phyloP scores from a whole-genome alignment of 2,329 filamentous ascomycete species.

The Pseudogymnoascus sp. region DNA sequence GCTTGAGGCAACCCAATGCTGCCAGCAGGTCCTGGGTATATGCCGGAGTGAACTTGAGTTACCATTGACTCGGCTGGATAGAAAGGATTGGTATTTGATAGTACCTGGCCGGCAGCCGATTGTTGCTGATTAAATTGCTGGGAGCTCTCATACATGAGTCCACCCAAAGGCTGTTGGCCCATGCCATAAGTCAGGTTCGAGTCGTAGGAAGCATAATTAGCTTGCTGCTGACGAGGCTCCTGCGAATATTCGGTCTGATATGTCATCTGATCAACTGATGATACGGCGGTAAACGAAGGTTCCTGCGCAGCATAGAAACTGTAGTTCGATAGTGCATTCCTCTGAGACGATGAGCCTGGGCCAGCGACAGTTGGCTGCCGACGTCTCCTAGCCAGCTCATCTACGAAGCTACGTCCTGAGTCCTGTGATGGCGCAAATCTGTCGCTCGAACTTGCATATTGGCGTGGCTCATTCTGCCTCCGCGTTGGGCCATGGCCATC shows the following conservation, averaged over 20 bases:
- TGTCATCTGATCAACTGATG: conserved; percentile 1
- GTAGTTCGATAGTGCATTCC: background rate
- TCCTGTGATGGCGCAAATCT: background rate
- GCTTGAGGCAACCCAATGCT: background rate
- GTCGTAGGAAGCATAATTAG: background rate
- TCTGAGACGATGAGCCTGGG: background rate
- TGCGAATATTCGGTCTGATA: background rate
- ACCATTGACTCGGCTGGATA: background rate
- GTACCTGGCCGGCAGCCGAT: background rate
- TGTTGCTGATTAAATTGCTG: background rate
- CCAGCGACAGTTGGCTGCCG: background rate
- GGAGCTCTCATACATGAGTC: background rate
- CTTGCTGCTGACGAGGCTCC: background rate
- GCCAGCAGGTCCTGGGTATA: background rate
- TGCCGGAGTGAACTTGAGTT: background rate
- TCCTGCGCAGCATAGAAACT: background rate
- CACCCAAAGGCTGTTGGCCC: background rate
- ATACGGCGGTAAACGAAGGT: background rate
- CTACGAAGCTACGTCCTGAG: background rate
- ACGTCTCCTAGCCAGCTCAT: background rate
- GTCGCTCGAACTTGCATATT: background rate
- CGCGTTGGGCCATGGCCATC: conserved; percentile 5
- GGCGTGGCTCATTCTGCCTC: conserved; percentile 3
- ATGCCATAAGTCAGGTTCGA: background rate
- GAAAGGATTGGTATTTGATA: background rate